Base-by-base conservation (phyloP, 202 grass and related monocot species). In the Panicum hallii region DNA sequence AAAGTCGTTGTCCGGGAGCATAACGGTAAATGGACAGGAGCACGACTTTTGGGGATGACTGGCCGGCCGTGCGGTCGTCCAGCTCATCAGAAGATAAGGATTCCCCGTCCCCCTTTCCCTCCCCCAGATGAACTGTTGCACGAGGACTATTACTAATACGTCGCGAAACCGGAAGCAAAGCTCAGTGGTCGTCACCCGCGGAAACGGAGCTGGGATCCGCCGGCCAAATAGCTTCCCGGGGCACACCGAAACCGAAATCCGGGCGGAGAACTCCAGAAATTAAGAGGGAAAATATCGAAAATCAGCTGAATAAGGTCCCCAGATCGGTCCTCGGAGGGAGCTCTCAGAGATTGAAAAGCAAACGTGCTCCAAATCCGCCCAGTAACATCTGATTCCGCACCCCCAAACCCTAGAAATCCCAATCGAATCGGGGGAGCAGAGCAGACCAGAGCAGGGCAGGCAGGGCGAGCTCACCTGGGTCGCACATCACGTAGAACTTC, bases 401-500 rank as follows among this genome's bases (percentile, higher is more conserved):
- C 1, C 28, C 11, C 11, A 63, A 83, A 83, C 81, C 69, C 70
- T 41, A 82, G 70, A 26, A 74, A 63, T 42, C 56, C 30, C 19
- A 63, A 23, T 0, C 55, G 69, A 61, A 73, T 63, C 56, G 55
- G 11, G 5, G 23, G 67, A 58, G 79, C 40, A 14, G 79, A 70
- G 58, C 43, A 26, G 40, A 58, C 47, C 34, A 28, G 78, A 67
- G 74, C 55, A 55, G 17, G 2, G 17, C n/a, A 5, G 23, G 53
- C 53, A 60, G n/a, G 23, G 3, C 36, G 3, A 38, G 47, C 85
- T 87, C 83, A 94, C 92, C 92, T 78, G 92, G 92, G 80, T 94
- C 92, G 89, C 92, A 94, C 69, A 87, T 45, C 45, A 62, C 60
- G 74, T 82, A 89, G 64, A 94, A 91, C 86, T 94, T 89, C 79